These are phyloP conservation scores for Gynostemma pentaphyllum DNA, from an alignment of 306 rosid genomes.

Conservation along the genomic window DNA sequence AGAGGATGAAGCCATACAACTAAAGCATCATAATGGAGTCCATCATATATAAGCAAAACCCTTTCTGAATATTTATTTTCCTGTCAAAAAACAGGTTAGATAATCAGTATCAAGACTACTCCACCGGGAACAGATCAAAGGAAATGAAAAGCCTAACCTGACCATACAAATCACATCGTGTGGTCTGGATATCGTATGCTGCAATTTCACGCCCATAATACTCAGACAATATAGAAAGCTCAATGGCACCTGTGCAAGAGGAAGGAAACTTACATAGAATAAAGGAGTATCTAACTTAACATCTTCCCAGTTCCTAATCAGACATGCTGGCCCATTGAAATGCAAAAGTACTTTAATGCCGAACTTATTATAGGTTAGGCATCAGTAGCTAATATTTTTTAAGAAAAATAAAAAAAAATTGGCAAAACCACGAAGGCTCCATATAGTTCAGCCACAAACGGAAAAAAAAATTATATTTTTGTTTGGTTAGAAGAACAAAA, in stretches of 20 bases:
- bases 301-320: background rate
- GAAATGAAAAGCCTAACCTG: slow-evolving; percentile 46
- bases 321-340: background rate
- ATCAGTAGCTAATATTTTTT: background rate
- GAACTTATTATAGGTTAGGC: background rate
- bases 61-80: slow-evolving; percentile 61
- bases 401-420: background rate
- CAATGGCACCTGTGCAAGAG: slow-evolving; percentile 69
- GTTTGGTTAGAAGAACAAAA: background rate
- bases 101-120: slow-evolving; percentile 17
- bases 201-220: slow-evolving; percentile 87
- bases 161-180: slow-evolving; percentile 89
- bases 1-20: slow-evolving; percentile 41
- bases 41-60: slow-evolving; percentile 82
- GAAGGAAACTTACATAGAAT: slow-evolving; percentile 11
- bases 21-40: slow-evolving; percentile 91
- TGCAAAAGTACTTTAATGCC: background rate
- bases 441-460: background rate
- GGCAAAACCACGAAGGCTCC: background rate
- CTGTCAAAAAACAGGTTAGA: slow-evolving; percentile 33
- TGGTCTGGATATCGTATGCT: slow-evolving; percentile 87
- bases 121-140: background rate
- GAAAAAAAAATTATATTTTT: background rate
- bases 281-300: slow-evolving; percentile 8
- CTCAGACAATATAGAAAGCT: slow-evolving; percentile 82